These are phyloP conservation scores for Phascolomyces articulosus DNA, from an alignment of 371 early-diverging fungal species.

Conservation along the genomic window DNA sequence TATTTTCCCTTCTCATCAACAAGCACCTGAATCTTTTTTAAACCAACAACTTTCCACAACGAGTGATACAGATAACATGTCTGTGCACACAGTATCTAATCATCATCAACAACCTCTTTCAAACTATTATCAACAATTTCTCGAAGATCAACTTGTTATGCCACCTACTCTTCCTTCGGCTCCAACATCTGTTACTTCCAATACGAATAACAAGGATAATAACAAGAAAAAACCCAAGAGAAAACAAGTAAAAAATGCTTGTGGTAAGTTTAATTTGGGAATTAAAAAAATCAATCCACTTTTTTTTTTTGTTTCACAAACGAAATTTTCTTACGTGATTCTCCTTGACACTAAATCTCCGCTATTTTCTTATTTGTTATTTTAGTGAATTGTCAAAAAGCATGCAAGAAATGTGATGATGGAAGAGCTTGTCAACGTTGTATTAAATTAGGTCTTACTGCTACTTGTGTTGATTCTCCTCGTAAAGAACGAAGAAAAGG, in stretches of 20 bases:
- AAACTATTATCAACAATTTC: neutral
- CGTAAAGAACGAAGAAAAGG: conserved; percentile 83
- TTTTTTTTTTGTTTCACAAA: neutral
- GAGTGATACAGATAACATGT: too few relatives aligned
- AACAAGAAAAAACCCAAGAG: conserved; percentile 34
- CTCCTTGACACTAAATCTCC: conserved; percentile 2
- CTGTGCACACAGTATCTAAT: conserved; percentile 3
- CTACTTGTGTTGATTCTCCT: conserved; percentile 74
- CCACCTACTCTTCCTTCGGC: neutral
- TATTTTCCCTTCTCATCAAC: neutral
- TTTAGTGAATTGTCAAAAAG: conserved; percentile 81
- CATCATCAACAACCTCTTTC: neutral
- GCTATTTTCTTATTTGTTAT: neutral
- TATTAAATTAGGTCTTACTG: conserved; percentile 66
- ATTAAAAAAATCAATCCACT: neutral
- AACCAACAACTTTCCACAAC: neutral
- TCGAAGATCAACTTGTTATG: neutral
- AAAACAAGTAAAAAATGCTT: conserved; percentile 85
- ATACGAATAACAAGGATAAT: conserved; percentile 6
- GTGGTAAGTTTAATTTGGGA: conserved; percentile 50
- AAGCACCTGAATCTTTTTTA: neutral
- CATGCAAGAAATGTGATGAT: conserved; percentile 90
- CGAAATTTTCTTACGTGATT: neutral
- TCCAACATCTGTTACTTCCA: neutral
- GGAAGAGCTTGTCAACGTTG: conserved; percentile 84